Evolutionary conservation across 345 rosid species (phyloP), one percentile per base, ranked within the genome.

Genomic region (Citrus sinensis): DNA sequence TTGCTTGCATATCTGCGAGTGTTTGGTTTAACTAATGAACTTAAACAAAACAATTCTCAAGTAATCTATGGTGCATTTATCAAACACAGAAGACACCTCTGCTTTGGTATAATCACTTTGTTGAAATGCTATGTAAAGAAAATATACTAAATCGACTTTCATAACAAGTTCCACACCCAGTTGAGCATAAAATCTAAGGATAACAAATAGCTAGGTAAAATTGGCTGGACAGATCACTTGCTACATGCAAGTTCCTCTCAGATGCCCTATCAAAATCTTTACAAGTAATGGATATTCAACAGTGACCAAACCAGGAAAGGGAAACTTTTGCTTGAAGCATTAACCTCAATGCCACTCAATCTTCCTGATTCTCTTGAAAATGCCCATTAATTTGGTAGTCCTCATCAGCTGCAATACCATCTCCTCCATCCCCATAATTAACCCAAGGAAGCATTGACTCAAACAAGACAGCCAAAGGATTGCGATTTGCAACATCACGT

Each of bases 381-480:
- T 86, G 82, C 71, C 83, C 85, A 76, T 88, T 75, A 62, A 77
- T 75, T 69, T 82, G 90, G 85, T 88, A 73, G 35, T 77, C 85
- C 27, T 82, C 87, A 59, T 77, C 82, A 54, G 61, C 87, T 25
- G 60, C 72, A 49, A 37, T 76, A 74, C 71, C 87, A 76, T 86
- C 88, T 71, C 67, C 88, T 63, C 83, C 60, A 80, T 62, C 80
- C 62, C 90, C 89, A 66, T 87, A 88, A 65, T 87, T 80, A 82
- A 81, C 92, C 97, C 93, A 91, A 25, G 97, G 98, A 81, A 92
- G 90, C 83, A 92, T 81, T 7, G 97, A 92, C 78, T 92, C 96
- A 27, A 94, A 65, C 69, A 94, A 85, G 73, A 89, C 93, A 7
- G 91, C 91, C 46, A 91, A 71, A 16, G 89, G 82, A 83, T 84